Conservation (phyloP, 228 moss, liverwort and hornwort species). For the Sphagnum fallax region DNA sequence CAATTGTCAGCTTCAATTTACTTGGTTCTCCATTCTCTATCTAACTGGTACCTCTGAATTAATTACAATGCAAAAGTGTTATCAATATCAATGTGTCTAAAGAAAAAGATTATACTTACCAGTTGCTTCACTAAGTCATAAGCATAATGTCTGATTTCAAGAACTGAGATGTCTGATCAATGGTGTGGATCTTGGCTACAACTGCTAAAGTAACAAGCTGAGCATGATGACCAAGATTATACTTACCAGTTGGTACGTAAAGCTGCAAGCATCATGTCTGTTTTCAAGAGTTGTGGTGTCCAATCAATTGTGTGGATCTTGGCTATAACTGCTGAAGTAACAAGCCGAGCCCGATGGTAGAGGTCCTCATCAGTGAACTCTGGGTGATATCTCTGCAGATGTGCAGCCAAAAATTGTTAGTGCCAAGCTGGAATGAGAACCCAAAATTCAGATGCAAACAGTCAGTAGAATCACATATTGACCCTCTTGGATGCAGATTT, state of each 20-base stretch:
- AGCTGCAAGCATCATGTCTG: slow-evolving; percentile 33
- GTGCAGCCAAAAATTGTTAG: too few relatives aligned
- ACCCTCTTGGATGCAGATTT: too few relatives aligned
- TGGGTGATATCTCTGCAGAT: slow-evolving; percentile 28
- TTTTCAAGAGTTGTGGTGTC: slow-evolving; percentile 61
- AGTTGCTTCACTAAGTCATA: slow-evolving; percentile 45
- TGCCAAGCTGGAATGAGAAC: too few relatives aligned
- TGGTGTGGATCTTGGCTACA: slow-evolving; percentile 64
- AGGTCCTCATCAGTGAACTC: slow-evolving; percentile 31
- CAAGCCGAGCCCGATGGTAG: slow-evolving; percentile 20
- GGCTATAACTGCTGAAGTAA: slow-evolving; percentile 44
- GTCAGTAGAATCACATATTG: too few relatives aligned
- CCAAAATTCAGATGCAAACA: too few relatives aligned
- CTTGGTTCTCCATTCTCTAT: too few relatives aligned
- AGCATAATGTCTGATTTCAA: slow-evolving; percentile 47
- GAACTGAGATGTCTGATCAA: slow-evolving; percentile 64
- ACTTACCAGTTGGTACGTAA: slow-evolving; percentile 60
- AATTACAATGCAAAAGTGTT: too few relatives aligned
- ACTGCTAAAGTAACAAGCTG: slow-evolving; percentile 33
- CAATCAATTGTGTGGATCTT: slow-evolving; percentile 77
- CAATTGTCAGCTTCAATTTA: too few relatives aligned
- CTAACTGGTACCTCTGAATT: too few relatives aligned
- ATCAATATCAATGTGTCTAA: too few relatives aligned
- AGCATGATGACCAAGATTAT: slow-evolving; percentile 4
- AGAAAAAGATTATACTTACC: slow-evolving; percentile 18